Conservation (phyloP, 2,329 filamentous ascomycete genomes). For the Pseudogymnoascus sp. region DNA sequence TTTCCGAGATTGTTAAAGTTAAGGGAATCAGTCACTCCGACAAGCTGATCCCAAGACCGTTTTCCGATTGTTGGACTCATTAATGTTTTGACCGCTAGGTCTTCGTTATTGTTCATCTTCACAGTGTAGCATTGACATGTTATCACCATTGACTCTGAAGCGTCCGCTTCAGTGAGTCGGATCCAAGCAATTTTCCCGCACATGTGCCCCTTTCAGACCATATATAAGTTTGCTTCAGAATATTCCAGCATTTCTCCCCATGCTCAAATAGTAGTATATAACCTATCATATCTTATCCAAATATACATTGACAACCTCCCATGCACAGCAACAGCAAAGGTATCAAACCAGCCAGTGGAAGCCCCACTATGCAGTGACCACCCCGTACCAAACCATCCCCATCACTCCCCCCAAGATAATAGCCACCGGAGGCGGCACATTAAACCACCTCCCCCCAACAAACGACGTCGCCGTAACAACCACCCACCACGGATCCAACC, state of each 20-base stretch:
- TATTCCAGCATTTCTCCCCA: neutral
- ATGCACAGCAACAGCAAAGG: neutral
- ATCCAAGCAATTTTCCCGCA: no score
- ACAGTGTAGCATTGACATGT: no score
- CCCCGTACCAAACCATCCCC: constrained; percentile 41
- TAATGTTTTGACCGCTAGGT: no score
- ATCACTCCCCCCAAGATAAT: constrained; percentile 41
- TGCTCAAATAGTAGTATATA: neutral
- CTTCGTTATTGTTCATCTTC: no score
- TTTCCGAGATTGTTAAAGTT: no score
- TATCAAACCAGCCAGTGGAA: neutral
- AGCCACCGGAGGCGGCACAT: constrained; percentile 35
- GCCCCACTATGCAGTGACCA: constrained; percentile 23
- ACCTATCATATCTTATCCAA: neutral
- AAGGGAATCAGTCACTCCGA: no score
- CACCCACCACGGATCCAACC: constrained; percentile 56
- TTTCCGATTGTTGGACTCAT: no score
- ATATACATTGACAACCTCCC: neutral
- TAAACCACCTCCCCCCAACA: constrained; percentile 42
- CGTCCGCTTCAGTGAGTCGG: no score
- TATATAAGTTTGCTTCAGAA: neutral
- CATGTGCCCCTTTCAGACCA: neutral
- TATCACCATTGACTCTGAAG: no score
- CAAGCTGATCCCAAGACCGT: no score
- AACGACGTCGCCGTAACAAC: constrained; percentile 47